phyloP scores from a whole-genome alignment of 495 filamentous ascomycete species.

The Hyphodiscus hymeniophilus region DNA sequence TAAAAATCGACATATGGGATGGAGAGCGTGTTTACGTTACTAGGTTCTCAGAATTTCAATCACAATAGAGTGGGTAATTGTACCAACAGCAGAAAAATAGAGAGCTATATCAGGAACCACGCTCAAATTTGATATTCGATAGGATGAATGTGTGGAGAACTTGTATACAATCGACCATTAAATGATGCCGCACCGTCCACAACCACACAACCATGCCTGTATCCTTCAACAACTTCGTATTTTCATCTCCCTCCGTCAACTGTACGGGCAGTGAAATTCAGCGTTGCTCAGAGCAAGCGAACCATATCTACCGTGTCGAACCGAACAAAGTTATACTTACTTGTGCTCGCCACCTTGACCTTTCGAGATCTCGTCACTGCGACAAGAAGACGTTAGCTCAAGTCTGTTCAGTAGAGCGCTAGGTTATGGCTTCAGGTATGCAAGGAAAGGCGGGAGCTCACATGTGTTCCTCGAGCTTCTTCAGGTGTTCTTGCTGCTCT shows the following conservation, averaged over 20 bases:
- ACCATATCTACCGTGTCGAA: neutral
- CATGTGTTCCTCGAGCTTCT: conserved; percentile 81
- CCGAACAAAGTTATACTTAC: conserved; percentile 32
- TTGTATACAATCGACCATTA: conserved; percentile 6
- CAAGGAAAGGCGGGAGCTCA: conserved; percentile 33
- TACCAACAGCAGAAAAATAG: conserved; percentile 12
- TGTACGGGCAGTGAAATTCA: conserved; percentile 12
- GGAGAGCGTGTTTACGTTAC: conserved; percentile 16
- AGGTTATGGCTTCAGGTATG: neutral
- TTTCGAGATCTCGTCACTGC: conserved; percentile 60
- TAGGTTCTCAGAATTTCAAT: conserved; percentile 3
- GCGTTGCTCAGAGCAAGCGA: conserved; percentile 10
- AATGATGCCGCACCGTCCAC: neutral
- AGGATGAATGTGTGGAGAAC: conserved; percentile 4
- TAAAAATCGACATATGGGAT: conserved; percentile 11
- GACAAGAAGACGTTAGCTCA: conserved; percentile 7
- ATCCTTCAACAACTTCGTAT: neutral
- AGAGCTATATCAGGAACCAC: neutral
- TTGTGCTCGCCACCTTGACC: conserved; percentile 67
- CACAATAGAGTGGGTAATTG: conserved; percentile 14
- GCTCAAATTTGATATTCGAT: conserved; percentile 2
- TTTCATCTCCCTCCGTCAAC: neutral
- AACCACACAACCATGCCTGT: conserved; percentile 1
- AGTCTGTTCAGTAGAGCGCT: neutral
- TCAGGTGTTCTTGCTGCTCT: conserved; percentile 71